Percentiles rank a stretch among this genome's conserved stretches.
Conservation (phyloP, 2,329 filamentous ascomycete species). For the Cytospora piceicola region DNA sequence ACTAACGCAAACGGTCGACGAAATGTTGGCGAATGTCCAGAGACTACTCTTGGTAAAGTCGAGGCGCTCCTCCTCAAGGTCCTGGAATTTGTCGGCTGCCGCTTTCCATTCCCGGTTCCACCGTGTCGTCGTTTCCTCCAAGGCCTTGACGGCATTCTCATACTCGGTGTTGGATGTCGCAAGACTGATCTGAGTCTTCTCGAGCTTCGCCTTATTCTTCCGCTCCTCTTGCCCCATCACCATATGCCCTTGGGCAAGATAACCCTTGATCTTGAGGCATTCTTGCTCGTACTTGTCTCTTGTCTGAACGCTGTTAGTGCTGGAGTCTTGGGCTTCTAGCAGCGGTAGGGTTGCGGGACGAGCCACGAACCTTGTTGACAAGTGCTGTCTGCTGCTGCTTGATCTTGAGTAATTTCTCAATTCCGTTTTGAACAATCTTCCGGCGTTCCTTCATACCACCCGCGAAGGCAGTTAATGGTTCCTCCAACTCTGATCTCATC, state of each 20-base stretch:
- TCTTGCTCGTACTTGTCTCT: conserved; percentile 97
- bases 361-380: conserved; percentile 79
- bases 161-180: conserved; percentile 92
- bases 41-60: conserved; percentile 98
- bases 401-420: conserved; percentile 90
- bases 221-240: conserved; percentile 99
- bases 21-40: conserved; percentile 97
- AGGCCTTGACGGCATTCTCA: conserved; percentile 85
- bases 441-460: conserved; percentile 95
- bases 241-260: conserved; percentile 98
- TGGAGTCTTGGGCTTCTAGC: background rate
- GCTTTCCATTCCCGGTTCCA: conserved; percentile 99
- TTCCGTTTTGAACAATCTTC: conserved; percentile 92
- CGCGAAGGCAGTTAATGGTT: conserved; percentile 87
- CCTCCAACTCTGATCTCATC: conserved; percentile 96
- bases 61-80: conserved; percentile 93
- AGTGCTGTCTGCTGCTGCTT: conserved; percentile 89
- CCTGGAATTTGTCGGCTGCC: conserved; percentile 98
- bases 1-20: conserved; percentile 96
- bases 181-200: conserved; percentile 97
- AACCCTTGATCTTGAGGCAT: conserved; percentile 97
- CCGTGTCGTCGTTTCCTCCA: conserved; percentile 91
- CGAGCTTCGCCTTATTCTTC: conserved; percentile 97
- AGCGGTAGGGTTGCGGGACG: conserved; percentile 5
- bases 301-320: conserved; percentile 56